Evolutionary conservation across 2,329 filamentous ascomycete genomes (phyloP), one percentile per base, ranked within the genome.

Genomic region (Xylariaceae sp.): DNA sequence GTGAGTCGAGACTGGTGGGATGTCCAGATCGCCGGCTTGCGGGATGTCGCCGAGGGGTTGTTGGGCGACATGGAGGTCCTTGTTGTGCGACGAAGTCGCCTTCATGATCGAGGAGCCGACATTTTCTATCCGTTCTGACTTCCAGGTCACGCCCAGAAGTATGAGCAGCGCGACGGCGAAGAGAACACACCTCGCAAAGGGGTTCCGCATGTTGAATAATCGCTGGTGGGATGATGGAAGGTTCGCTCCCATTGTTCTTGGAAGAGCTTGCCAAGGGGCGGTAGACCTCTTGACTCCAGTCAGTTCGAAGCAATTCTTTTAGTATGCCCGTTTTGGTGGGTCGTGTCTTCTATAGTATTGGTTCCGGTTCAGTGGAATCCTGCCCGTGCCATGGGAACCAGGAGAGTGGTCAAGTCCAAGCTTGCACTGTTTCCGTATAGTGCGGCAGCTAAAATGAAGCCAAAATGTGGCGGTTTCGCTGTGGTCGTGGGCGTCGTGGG

Each of bases 151-250:
- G 51, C 71, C 70, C 52, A 80, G 69, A 50, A 81, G 68, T 58
- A 79, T 61, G 8, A 81, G 67, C 55, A 81, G 69, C 59, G 72
- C 72, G 18, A 77, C 65, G 53, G 77, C 75, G 64, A 79, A 73
- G 37, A 79, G 59, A 10, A 81, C 69, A 53, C 75, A 78, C 71
- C 77, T 74, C 48, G 74, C 73, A 57, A 80, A 75, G 3, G 78
- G 76, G 64, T 78, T 80, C 62, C 80, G 75, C 77, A 81, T 79
- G 64, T 70, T 79, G 71, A 79, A 73, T 63, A 78, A 73, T 64
- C 74, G 69, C 52, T 72, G 78, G 64, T 76, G 72, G 59, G 76
- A 66, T 59, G 72, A 68, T 37, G 73, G 69, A 62, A 77, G 67
- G 65, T 70, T 75, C 56, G 72, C 72, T 70, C 75, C 76, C 75